A percentile compares a stretch with the other conserved stretches of the same genome.
These are phyloP conservation scores for Diaporthe destruens DNA, from an alignment of 2,329 filamentous ascomycete species.

Conservation along the genomic window DNA sequence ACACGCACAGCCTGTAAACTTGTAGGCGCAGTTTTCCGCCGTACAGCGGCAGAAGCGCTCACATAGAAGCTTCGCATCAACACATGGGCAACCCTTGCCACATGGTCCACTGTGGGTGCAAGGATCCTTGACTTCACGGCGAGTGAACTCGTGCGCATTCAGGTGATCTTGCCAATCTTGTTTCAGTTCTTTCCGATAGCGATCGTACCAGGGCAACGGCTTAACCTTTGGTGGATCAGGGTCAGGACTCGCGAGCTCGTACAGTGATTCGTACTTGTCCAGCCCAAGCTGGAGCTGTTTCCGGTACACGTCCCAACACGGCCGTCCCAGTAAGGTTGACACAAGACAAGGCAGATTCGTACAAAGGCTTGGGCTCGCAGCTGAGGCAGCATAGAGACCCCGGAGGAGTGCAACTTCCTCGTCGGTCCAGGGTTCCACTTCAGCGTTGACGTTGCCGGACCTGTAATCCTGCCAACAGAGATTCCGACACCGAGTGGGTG, in stretches of 20 bases:
- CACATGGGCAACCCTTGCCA: slow-evolving; percentile 72
- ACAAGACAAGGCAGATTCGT: slow-evolving; percentile 62
- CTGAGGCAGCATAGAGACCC: slow-evolving; percentile 55
- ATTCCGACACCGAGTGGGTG: slow-evolving; percentile 50
- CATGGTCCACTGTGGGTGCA: slow-evolving; percentile 80
- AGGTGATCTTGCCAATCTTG: slow-evolving; percentile 69
- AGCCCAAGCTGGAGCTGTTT: slow-evolving; percentile 58
- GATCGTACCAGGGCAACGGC: slow-evolving; percentile 67
- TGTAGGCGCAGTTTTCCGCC: slow-evolving; percentile 69
- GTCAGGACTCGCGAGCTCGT: slow-evolving; percentile 44
- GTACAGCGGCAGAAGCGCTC: slow-evolving; percentile 79
- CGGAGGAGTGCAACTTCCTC: slow-evolving; percentile 63
- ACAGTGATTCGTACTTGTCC: slow-evolving; percentile 43
- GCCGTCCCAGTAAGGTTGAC: slow-evolving; percentile 62
- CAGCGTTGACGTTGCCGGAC: slow-evolving; percentile 49
- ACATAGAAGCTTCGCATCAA: slow-evolving; percentile 71
- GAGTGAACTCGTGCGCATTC: slow-evolving; percentile 66
- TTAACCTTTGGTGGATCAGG: slow-evolving; percentile 55
- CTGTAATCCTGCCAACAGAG: slow-evolving; percentile 58
- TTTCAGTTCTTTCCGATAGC: slow-evolving; percentile 65
- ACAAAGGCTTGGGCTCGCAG: slow-evolving; percentile 35
- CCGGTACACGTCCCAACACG: slow-evolving; percentile 65
- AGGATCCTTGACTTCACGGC: slow-evolving; percentile 70
- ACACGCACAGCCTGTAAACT: slow-evolving; percentile 77
- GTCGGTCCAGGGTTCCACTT: slow-evolving; percentile 59